phyloP scores from a whole-genome alignment of 805 yeast species.

The Candida easanensis region DNA sequence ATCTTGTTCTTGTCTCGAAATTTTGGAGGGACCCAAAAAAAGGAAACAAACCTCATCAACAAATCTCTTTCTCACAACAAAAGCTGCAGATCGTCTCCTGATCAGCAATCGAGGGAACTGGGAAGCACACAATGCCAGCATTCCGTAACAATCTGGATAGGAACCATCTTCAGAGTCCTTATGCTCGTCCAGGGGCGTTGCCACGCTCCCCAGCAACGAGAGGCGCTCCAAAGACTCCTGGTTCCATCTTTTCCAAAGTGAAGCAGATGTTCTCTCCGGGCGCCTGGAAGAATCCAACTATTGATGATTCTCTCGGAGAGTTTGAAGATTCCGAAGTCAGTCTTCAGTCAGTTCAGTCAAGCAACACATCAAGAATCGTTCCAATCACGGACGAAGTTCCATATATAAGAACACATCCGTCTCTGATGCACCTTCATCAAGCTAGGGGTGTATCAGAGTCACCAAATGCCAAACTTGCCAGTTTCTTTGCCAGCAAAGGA shows the following conservation, averaged over 20 bases:
- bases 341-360: conserved; percentile 5
- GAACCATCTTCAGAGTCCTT: conserved; percentile 23
- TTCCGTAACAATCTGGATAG: conserved; percentile 8
- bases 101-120: too few relatives aligned
- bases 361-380: conserved; percentile 4
- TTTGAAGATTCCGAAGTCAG: conserved; percentile 15
- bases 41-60: too few relatives aligned
- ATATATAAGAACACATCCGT: conserved; percentile 9
- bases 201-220: conserved; percentile 32
- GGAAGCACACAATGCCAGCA: too few relatives aligned
- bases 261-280: conserved; percentile 26
- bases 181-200: conserved; percentile 10
- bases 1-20: too few relatives aligned
- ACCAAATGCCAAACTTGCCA: conserved; percentile 62
- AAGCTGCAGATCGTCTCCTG: too few relatives aligned
- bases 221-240: conserved; percentile 33
- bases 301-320: conserved; percentile 9
- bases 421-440: conserved; percentile 4
- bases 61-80: too few relatives aligned
- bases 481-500: conserved; percentile 74
- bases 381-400: conserved; percentile 22
- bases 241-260: conserved; percentile 25
- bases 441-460: conserved; percentile 20
- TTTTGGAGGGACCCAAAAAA: too few relatives aligned
- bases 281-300: conserved; percentile 12